These are phyloP conservation scores for Rhizopogon salebrosus DNA, from an alignment of 768 basidiomycete species.

Conservation along the genomic window DNA sequence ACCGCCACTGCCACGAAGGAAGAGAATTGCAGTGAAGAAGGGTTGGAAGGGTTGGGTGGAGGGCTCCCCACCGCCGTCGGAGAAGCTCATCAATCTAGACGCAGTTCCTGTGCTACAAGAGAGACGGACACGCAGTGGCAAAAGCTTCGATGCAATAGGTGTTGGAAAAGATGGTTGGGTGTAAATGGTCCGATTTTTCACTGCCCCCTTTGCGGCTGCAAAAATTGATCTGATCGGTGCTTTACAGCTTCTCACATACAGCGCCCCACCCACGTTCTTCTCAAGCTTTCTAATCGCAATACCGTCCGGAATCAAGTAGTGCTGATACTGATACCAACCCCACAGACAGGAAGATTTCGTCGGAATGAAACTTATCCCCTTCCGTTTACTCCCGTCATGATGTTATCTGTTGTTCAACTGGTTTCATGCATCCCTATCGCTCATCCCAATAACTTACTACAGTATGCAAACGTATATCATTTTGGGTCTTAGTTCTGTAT, in stretches of 20 bases:
- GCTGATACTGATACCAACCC: background rate
- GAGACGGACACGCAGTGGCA: constrained; percentile 76
- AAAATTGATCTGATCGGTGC: background rate
- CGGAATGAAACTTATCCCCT: background rate
- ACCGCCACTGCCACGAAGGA: constrained; percentile 47
- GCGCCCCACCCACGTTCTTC: background rate
- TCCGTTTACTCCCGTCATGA: background rate
- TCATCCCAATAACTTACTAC: constrained; percentile 1
- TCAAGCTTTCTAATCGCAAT: background rate
- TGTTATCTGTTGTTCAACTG: background rate
- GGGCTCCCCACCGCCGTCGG: constrained; percentile 74
- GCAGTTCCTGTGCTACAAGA: constrained; percentile 65
- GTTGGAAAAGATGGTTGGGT: constrained; percentile 78
- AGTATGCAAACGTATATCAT: constrained; percentile 2
- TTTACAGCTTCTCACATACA: background rate
- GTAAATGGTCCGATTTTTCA: constrained; percentile 40
- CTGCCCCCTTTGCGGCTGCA: constrained; percentile 10
- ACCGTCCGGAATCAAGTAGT: background rate
- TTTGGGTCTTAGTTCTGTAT: constrained; percentile 4
- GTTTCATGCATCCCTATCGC: constrained; percentile 1
- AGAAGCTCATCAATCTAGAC: constrained; percentile 80
- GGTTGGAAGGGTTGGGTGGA: constrained; percentile 93
- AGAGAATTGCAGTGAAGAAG: constrained; percentile 61
- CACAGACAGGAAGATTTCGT: background rate
- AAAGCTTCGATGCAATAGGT: constrained; percentile 78